Evolutionary conservation across 75 land plant species (phyloP).

Genomic region (Isoetes taiwanensis): DNA sequence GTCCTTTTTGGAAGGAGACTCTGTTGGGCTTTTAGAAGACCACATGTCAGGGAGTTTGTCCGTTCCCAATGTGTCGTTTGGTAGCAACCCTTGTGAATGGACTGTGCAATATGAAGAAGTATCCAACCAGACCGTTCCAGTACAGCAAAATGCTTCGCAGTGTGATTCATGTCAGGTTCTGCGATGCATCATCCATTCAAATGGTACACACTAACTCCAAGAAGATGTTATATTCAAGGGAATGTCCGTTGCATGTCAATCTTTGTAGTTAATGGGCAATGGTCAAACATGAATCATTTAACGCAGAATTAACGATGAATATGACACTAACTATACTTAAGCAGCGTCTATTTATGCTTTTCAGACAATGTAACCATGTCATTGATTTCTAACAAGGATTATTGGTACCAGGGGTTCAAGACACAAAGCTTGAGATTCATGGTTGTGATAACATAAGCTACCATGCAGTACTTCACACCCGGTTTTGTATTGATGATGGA

Average conservation of each 20-base stretch:
- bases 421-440: constrained; percentile 62
- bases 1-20: constrained; percentile 17
- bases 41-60: constrained; percentile 14
- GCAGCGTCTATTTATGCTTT: background rate
- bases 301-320: background rate
- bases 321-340: background rate
- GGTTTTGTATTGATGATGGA: constrained; percentile 37
- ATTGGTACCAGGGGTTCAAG: constrained; percentile 26
- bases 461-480: constrained; percentile 45
- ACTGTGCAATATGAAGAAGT: constrained; percentile 11
- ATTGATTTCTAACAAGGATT: background rate
- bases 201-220: constrained; percentile 10
- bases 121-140: constrained; percentile 3
- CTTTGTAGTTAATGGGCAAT: background rate
- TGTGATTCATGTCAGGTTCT: constrained; percentile 30
- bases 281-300: background rate
- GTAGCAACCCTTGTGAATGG: constrained; percentile 14
- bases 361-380: background rate
- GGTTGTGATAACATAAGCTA: constrained; percentile 49
- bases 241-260: background rate
- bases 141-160: constrained; percentile 17
- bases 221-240: background rate
- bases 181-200: constrained; percentile 35
- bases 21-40: constrained; percentile 14
- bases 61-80: background rate